Evolutionary conservation across 768 basidiomycete species (phyloP), one percentile per base, ranked within the genome.

Genomic region (Zangia roseola): DNA sequence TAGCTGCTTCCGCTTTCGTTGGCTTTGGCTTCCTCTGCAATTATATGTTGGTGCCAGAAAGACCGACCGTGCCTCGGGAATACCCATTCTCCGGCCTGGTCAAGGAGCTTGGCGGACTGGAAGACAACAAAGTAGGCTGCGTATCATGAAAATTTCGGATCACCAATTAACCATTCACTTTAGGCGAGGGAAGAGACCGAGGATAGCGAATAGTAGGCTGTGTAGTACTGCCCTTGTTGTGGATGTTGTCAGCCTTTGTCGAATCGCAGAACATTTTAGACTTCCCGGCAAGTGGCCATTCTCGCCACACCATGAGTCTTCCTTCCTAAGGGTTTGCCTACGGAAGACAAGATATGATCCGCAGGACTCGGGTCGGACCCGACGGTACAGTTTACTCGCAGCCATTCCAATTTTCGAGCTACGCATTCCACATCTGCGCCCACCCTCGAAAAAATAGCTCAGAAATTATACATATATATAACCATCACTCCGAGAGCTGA

Each of bases 61-160:
- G 78, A 9, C 86, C 86, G 20, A 80, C 79, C 13, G 70, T 86
- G 5, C 84, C 81, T 14, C 83, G 91, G 41, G 77, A 87, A 55
- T 93, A 88, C 59, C 91, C 91, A 2, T 90, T 75, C 61, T 75
- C 76, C 43, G 91, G 91, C 7, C 75, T 93, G 28, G 81, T 85
- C 30, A 76, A 68, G 47, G 91, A 92, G 65, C 78, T 93, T 9
- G 91, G 91, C 17, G 88, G 91, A 12, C 55, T 86, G 47, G 82
- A 88, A 54, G 84, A 80, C 58, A 90, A 88, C 67, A 87, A 88
- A 79, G 91, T 88, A 48, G 14, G 78, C 61, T 33, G 14, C 25
- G 33, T 21, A 28, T 1, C 20, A 35, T 42, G 12, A 39, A 25
- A 43, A 0, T 40, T 40, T 24, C 47, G 30, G 49, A 25, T 5